phyloP scores from a whole-genome alignment of 805 yeast species.

The Yarrowia porcina region DNA sequence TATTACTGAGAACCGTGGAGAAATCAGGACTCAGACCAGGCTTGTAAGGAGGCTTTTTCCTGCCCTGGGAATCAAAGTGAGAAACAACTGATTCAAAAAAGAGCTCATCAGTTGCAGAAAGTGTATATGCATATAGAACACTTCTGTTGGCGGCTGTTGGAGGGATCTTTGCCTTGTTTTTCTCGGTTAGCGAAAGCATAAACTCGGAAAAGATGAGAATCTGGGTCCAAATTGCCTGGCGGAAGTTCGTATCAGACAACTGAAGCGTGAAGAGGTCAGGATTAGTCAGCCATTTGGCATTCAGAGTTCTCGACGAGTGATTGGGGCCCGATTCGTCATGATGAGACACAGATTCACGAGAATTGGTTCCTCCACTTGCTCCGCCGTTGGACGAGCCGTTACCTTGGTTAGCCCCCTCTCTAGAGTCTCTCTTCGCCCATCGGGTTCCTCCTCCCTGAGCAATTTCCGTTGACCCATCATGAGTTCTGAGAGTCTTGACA shows the following conservation, averaged over 20 bases:
- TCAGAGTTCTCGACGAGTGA: constrained; percentile 28
- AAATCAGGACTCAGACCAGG: not conserved
- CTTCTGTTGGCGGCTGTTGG: constrained; percentile 29
- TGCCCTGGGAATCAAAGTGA: not conserved
- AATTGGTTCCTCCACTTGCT: not conserved
- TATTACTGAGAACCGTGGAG: not conserved
- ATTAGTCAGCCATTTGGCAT: constrained; percentile 41
- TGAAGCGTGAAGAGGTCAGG: constrained; percentile 37
- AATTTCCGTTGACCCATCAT: not conserved
- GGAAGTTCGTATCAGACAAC: constrained; percentile 36
- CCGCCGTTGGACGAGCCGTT: too few species aligned
- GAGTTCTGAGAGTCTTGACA: constrained; percentile 29
- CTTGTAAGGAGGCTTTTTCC: constrained; percentile 9
- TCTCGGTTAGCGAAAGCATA: constrained; percentile 30
- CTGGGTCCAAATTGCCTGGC: constrained; percentile 36
- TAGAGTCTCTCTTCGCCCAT: not conserved
- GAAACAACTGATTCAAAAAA: constrained; percentile 27
- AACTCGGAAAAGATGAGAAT: constrained; percentile 35
- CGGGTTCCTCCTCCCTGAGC: not conserved
- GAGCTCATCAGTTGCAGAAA: constrained; percentile 29
- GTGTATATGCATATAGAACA: constrained; percentile 30
- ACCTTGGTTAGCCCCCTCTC: not conserved
- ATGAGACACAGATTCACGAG: not conserved
- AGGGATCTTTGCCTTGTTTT: constrained; percentile 25
- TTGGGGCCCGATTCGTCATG: not conserved